These are phyloP conservation scores for Penicillium polonicum DNA, from an alignment of 2,329 filamentous ascomycete genomes.

Conservation along the genomic window DNA sequence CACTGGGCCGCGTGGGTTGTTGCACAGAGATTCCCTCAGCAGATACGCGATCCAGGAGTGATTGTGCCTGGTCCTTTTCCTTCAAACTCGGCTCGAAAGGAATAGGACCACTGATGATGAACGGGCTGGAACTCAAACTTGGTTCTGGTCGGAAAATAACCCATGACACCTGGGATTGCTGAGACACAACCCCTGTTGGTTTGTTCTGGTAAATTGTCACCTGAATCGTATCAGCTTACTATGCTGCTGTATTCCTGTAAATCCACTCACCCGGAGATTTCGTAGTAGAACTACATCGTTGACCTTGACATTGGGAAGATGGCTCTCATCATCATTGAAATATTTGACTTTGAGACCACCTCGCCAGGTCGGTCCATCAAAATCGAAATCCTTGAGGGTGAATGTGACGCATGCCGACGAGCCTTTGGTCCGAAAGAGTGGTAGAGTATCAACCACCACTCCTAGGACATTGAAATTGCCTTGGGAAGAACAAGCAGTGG, in stretches of 20 bases:
- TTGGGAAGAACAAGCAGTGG: constrained; percentile 41
- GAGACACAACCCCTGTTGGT: constrained; percentile 28
- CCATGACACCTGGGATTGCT: constrained; percentile 32
- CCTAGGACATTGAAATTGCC: constrained; percentile 63
- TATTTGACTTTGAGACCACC: constrained; percentile 54
- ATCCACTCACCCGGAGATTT: constrained; percentile 51
- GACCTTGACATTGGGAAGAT: constrained; percentile 47
- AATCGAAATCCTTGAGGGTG: constrained; percentile 58
- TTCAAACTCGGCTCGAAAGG: constrained; percentile 26
- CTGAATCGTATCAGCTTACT: constrained; percentile 13
- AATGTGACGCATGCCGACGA: constrained; percentile 62
- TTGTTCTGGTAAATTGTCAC: constrained; percentile 22
- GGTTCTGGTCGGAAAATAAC: constrained; percentile 34
- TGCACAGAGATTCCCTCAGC: not conserved
- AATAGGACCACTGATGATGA: constrained; percentile 30
- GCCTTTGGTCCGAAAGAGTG: constrained; percentile 52
- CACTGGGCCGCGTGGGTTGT: constrained; percentile 3
- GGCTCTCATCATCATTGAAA: constrained; percentile 53
- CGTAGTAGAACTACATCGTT: constrained; percentile 67
- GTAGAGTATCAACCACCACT: constrained; percentile 64
- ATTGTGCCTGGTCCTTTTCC: constrained; percentile 32
- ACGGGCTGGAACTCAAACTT: constrained; percentile 19
- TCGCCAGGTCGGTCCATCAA: constrained; percentile 45
- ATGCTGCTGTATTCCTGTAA: not conserved
- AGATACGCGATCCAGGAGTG: constrained; percentile 26